Base-by-base conservation (phyloP, 1,139 yeast species). In the Blastobotrys illinoisensis region DNA sequence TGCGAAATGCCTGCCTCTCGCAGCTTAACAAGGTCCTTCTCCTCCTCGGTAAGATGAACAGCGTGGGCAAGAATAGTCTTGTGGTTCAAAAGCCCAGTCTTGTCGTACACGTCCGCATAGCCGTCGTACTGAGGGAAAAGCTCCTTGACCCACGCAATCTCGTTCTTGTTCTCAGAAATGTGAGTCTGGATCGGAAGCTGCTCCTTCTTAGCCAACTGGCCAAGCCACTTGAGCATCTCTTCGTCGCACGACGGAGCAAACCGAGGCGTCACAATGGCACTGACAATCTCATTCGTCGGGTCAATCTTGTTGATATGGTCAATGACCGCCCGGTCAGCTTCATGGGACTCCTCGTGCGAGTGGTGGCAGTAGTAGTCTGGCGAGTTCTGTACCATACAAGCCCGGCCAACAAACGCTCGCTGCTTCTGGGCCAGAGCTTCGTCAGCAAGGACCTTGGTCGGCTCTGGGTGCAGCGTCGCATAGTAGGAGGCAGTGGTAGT, bases 401-500 rank as follows among this genome's bases (percentile, higher is more conserved):
- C 96, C 61, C 95, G 85, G 3, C 99, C 99, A 28, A 93, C 84
- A 59, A 88, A 80, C 0, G 97, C 97, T 58, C 97, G 76, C 71
- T 91, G 98, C 19, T 96, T 96, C 43, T 72, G 64, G 48, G 73
- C 60, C 16, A 85, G 71, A 36, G 95, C 82, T 36, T 88, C 69
- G 58, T 86, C 86, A 1, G 96, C 96, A 64, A 93, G 80, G 40
- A 85, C 61, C 53, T 85, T 84, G 2, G 97, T 80, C 1, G 96
- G 85, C 9, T 78, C 80, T 0, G 85, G 75, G 66, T 93, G 96
- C 48, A 88, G 83, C 0, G 98, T 89, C 4, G 97, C 93, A 68
- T 84, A 93, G 71, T 93, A 93, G 0, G 95, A 79, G 0, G 96
- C 97, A 56, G 95, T 85, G 0, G 99, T 93, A 0, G 98, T 93